A percentile compares a stretch with the other conserved stretches of the same genome.
phyloP scores from a whole-genome alignment of 306 rosid species.

The Erythrophleum fordii region DNA sequence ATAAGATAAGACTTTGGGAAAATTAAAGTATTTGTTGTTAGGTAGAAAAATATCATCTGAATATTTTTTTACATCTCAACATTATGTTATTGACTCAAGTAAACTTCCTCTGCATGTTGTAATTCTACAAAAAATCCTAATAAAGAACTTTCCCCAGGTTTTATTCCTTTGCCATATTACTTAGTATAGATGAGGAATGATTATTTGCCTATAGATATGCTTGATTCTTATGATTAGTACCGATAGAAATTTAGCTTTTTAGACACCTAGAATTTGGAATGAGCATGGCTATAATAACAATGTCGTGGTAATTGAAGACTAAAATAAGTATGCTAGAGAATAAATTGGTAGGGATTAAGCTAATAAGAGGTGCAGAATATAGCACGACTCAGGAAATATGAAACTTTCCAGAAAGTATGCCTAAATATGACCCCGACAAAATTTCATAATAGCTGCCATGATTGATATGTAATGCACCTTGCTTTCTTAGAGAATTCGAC shows the following conservation, averaged over 20 bases:
- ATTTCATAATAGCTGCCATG: neutral
- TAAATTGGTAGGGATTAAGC: constrained; percentile 1
- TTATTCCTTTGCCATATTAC: too few species aligned
- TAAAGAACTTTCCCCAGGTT: too few species aligned
- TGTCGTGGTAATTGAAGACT: constrained; percentile 31
- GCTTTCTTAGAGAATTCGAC: too few species aligned
- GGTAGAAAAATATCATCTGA: too few species aligned
- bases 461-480: neutral
- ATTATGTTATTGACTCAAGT: too few species aligned
- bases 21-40: too few species aligned
- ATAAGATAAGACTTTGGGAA: too few species aligned
- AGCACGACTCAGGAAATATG: neutral
- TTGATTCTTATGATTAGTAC: constrained; percentile 20
- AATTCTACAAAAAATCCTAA: too few species aligned
- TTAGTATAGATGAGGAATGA: constrained; percentile 15
- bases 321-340: neutral
- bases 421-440: neutral
- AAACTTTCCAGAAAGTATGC: neutral
- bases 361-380: neutral
- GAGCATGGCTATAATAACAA: constrained; percentile 11
- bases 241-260: neutral
- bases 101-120: too few species aligned
- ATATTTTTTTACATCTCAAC: too few species aligned
- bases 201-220: constrained; percentile 22
- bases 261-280: neutral